Evolutionary conservation across 2,329 filamentous ascomycete genomes (phyloP).

Genomic region (Xylariaceae sp.): DNA sequence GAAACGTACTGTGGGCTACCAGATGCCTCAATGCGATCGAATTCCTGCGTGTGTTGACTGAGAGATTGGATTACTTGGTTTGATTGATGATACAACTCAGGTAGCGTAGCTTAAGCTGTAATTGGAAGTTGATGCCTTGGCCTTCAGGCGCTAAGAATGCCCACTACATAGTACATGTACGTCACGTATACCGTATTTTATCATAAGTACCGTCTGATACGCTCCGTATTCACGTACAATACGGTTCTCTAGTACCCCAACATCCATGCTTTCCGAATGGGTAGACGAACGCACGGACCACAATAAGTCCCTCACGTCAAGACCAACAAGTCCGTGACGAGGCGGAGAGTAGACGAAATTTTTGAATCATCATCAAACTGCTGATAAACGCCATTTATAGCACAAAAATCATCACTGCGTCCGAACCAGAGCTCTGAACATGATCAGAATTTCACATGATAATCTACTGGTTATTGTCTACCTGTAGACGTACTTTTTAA

Average conservation of each 20-base stretch:
- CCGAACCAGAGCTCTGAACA: conserved; percentile 54
- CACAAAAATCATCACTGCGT: conserved; percentile 49
- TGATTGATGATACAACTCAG: neutral
- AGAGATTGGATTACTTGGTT: conserved; percentile 9
- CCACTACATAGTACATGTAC: too few relatives aligned
- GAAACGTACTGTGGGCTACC: conserved; percentile 40
- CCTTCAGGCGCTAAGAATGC: neutral
- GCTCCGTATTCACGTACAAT: neutral
- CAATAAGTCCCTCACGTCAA: conserved; percentile 5
- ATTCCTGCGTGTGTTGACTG: conserved; percentile 30
- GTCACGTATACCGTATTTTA: too few relatives aligned
- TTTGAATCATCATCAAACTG: conserved; percentile 46
- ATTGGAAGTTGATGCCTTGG: neutral
- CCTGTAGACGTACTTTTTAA: conserved; percentile 60
- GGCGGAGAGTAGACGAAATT: conserved; percentile 36
- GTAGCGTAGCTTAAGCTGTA: neutral
- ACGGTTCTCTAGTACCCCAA: too few relatives aligned
- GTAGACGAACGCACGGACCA: conserved; percentile 14
- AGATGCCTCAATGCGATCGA: conserved; percentile 40
- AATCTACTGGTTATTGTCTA: conserved; percentile 46
- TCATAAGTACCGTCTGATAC: too few relatives aligned
- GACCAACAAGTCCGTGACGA: conserved; percentile 22
- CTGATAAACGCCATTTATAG: conserved; percentile 49
- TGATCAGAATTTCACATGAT: conserved; percentile 55
- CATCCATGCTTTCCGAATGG: too few relatives aligned